These are phyloP conservation scores for Solanum neorickii DNA, from an alignment of 257 asterid genomes.

Conservation along the genomic window DNA sequence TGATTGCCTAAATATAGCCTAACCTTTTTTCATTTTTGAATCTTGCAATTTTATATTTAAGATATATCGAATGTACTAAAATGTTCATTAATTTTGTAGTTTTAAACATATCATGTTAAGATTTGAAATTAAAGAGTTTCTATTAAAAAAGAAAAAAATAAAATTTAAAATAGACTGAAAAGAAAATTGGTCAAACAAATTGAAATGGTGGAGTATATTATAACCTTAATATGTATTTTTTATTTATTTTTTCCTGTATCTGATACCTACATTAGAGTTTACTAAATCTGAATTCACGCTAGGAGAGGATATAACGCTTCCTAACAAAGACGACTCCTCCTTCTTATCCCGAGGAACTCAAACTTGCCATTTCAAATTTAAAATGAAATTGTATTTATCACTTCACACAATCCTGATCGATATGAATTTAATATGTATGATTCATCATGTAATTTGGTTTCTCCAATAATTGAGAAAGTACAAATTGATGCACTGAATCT, in stretches of 20 bases:
- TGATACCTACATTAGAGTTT: neutral
- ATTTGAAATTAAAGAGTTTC: too few relatives aligned
- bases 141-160: neutral
- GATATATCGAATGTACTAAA: neutral
- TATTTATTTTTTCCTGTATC: too few relatives aligned
- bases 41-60: too few relatives aligned
- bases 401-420: accelerated
- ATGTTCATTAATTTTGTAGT: neutral
- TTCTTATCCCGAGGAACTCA: too few relatives aligned
- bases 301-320: too few relatives aligned
- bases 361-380: too few relatives aligned
- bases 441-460: neutral
- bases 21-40: neutral
- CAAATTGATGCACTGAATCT: neutral
- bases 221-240: neutral
- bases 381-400: accelerated
- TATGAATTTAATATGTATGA: neutral
- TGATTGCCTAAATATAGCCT: neutral
- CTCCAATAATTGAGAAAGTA: neutral
- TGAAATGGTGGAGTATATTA: neutral
- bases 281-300: too few relatives aligned
- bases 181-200: neutral
- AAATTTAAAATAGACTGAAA: neutral
- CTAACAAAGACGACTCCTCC: neutral
- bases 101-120: neutral